Conservation (phyloP, 306 rosid genomes). For the Castanea mollissima region DNA sequence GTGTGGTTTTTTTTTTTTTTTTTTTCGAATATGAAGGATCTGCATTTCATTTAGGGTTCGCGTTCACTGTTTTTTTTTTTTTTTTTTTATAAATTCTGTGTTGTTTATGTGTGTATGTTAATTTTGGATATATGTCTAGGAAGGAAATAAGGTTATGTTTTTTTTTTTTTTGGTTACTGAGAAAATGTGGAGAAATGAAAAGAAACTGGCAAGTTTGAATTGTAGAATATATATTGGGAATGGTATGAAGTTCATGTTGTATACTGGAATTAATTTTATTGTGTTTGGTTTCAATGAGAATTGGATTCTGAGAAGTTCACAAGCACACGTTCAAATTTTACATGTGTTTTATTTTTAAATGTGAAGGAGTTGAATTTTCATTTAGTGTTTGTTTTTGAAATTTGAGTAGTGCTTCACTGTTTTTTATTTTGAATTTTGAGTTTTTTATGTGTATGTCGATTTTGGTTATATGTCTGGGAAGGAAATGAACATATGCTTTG, state of each 20-base stretch:
- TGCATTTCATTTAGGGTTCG: constrained; percentile 23
- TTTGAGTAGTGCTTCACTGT: not conserved
- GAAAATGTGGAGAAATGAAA: not conserved
- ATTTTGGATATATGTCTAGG: not conserved
- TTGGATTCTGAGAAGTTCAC: constrained; percentile 12
- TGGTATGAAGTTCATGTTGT: not conserved
- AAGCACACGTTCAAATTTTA: not conserved
- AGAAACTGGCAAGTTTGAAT: not conserved
- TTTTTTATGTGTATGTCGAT: not conserved
- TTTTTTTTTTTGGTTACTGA: not conserved
- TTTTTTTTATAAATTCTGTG: not conserved
- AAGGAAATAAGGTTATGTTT: not conserved
- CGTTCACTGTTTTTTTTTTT: not conserved
- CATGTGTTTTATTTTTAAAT: constrained; percentile 18
- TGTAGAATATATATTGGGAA: not conserved
- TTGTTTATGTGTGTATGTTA: not conserved
- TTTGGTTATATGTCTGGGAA: not conserved
- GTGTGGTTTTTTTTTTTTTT: not conserved
- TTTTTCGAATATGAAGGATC: constrained; percentile 4
- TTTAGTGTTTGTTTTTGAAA: constrained; percentile 22
- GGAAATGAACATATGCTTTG: not conserved
- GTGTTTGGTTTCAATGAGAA: not conserved
- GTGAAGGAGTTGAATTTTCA: not conserved
- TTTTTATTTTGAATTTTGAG: not conserved
- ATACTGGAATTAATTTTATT: not conserved